Evolutionary conservation across 2,329 filamentous ascomycete genomes (phyloP).

Genomic region (Botrytis squamosa): DNA sequence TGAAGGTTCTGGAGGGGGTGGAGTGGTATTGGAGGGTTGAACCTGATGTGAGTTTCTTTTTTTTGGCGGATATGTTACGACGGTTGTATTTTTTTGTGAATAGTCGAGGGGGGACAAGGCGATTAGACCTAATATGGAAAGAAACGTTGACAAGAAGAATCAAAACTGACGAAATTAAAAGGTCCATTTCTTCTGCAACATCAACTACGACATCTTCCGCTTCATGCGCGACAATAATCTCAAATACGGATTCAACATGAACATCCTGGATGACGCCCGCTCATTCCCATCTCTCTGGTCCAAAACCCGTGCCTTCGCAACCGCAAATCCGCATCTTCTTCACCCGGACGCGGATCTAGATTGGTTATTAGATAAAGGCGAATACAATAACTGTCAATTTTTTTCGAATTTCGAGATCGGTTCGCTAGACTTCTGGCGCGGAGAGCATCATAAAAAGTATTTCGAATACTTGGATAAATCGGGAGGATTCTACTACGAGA

Average conservation of each 20-base stretch:
- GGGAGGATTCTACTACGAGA: conserved; percentile 96
- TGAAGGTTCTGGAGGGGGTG: conserved; percentile 63
- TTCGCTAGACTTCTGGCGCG: conserved; percentile 86
- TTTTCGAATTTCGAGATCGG: conserved; percentile 99
- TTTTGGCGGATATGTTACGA: too few species aligned
- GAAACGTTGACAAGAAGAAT: background rate
- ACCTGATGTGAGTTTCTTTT: conserved; percentile 50
- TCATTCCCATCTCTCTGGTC: conserved; percentile 93
- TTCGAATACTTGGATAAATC: conserved; percentile 84
- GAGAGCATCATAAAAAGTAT: conserved; percentile 70
- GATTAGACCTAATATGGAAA: too few species aligned
- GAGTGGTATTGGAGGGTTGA: conserved; percentile 62
- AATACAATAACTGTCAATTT: conserved; percentile 97
- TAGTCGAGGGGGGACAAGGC: background rate
- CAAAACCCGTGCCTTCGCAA: conserved; percentile 86
- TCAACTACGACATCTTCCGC: conserved; percentile 83
- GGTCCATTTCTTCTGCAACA: conserved; percentile 55
- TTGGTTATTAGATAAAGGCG: conserved; percentile 86
- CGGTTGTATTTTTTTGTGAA: background rate
- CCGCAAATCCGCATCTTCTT: conserved; percentile 82
- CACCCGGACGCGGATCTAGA: conserved; percentile 76
- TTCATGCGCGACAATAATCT: conserved; percentile 84
- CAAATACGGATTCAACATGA: conserved; percentile 76
- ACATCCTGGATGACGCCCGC: conserved; percentile 91
- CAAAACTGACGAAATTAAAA: conserved; percentile 31